Percentiles rank a stretch among this genome's conserved stretches.
phyloP scores from a whole-genome alignment of 345 rosid genomes.

The Camelina neglecta region DNA sequence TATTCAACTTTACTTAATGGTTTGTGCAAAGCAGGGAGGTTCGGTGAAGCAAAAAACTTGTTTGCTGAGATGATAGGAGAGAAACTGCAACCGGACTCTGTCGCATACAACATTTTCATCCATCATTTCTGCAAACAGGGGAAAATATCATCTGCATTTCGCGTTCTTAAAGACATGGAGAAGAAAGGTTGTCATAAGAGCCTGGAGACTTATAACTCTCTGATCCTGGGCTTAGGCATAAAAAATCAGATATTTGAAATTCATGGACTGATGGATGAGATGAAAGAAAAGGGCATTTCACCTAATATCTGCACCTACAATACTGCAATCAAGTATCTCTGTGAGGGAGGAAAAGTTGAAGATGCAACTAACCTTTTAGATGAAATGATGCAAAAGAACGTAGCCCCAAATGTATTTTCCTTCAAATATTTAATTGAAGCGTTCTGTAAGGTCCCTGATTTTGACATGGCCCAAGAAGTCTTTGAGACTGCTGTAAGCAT shows the following conservation, averaged over 20 bases:
- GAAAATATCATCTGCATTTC: constrained; percentile 89
- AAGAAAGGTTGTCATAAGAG: constrained; percentile 80
- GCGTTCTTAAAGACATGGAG: constrained; percentile 98
- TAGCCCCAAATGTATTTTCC: constrained; percentile 69
- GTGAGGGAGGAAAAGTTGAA: constrained; percentile 77
- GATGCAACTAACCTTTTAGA: constrained; percentile 78
- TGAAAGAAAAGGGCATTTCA: constrained; percentile 84
- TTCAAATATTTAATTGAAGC: constrained; percentile 78
- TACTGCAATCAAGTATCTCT: constrained; percentile 71
- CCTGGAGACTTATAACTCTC: constrained; percentile 83
- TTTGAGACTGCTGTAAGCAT: constrained; percentile 76
- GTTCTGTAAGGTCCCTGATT: constrained; percentile 70
- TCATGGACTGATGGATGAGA: constrained; percentile 91
- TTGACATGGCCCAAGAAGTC: constrained; percentile 67
- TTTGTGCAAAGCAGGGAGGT: constrained; percentile 80
- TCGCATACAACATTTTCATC: constrained; percentile 71
- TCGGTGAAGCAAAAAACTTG: constrained; percentile 79
- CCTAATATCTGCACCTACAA: constrained; percentile 86
- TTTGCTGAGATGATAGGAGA: constrained; percentile 79
- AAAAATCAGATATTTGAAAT: constrained; percentile 86
- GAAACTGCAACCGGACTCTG: constrained; percentile 79
- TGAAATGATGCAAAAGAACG: constrained; percentile 84
- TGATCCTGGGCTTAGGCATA: constrained; percentile 80
- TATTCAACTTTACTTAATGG: constrained; percentile 81
- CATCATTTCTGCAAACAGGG: constrained; percentile 84